Base-by-base conservation (phyloP, 2,329 filamentous ascomycete genomes). In the Pyricularia pennisetigena region DNA sequence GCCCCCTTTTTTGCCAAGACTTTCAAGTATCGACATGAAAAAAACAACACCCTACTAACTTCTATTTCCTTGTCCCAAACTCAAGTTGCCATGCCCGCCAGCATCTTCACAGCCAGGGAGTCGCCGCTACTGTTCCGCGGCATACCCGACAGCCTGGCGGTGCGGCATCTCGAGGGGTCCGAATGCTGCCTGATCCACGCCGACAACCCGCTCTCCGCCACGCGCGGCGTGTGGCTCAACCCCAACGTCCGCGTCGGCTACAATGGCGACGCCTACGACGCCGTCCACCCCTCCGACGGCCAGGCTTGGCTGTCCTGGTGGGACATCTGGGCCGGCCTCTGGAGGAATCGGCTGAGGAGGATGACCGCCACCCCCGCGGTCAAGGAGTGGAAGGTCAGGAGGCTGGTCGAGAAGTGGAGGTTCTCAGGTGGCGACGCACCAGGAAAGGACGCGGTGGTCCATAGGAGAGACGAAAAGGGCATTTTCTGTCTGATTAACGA, bases 171-270 rank as follows among this genome's bases (percentile, higher is more conserved):
- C 29, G 91, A 94, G 76, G 91, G 83, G n/a, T 90, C 87, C 16
- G 91, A 94, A 77, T 93, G 90, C 79, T 94, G 91, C 76, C 84
- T 94, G 67, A 87, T 92, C 68, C 90, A 92, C 74, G 86, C 86
- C 2, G 90, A 92, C 73, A 92, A 92, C 72, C 85, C 85, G 1
- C 77, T 88, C 4, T 82, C 82, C 5, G 74, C 74, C 68, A 76
- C 76, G 6, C 72, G 80, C 68, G 87, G 90, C 66, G 86, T 92
- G 6, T 92, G 82, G 75, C 74, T 92, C 57, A 93, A 93, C 74
- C 88, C 90, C 1, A 83, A 83, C 14, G 89, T 92, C 12, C 82
- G 88, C 9, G 90, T 92, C 5, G 88, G 83, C 2, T 92, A 92
- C 74, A 86, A 81, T 70, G 75, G 76, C 2, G 69, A 75, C 0